These are phyloP conservation scores for Cordyceps cicadae DNA, from an alignment of 2,329 filamentous ascomycete genomes.

Conservation along the genomic window DNA sequence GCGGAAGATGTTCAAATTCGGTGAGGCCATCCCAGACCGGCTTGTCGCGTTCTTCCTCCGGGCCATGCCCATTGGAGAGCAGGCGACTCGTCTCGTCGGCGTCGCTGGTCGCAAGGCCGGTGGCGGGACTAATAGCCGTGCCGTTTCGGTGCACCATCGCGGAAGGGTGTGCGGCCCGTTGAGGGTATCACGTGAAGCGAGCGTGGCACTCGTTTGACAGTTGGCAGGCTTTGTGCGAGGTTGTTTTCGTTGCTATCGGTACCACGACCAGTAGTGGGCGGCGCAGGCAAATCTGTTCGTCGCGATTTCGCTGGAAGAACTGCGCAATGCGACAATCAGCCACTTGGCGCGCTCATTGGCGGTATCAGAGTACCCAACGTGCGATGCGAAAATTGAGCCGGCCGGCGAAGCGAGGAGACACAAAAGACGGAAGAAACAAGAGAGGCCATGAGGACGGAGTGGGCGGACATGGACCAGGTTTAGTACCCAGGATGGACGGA, in stretches of 20 bases:
- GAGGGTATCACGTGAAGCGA: background rate
- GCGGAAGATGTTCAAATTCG: slow-evolving; percentile 54
- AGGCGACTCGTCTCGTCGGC: slow-evolving; percentile 30
- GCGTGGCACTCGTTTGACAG: background rate
- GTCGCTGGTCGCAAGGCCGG: slow-evolving; percentile 15
- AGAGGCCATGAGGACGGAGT: background rate
- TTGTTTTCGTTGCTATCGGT: background rate
- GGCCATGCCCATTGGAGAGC: slow-evolving; percentile 21
- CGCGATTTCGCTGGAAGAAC: background rate
- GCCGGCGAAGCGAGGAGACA: background rate
- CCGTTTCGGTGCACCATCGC: slow-evolving; percentile 4
- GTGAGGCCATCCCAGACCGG: slow-evolving; percentile 38
- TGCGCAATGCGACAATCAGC: background rate
- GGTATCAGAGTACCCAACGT: background rate
- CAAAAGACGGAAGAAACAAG: background rate
- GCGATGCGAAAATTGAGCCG: background rate
- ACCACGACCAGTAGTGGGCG: background rate
- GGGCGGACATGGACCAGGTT: background rate
- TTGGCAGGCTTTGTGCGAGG: background rate
- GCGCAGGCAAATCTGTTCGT: background rate
- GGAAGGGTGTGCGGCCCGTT: too few species aligned
- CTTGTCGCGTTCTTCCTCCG: slow-evolving; percentile 14
- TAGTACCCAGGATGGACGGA: background rate
- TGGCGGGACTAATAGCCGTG: slow-evolving; percentile 6
- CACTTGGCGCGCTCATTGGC: background rate